Conservation (phyloP, 2,329 filamentous ascomycete genomes). For the Botryotinia convoluta region DNA sequence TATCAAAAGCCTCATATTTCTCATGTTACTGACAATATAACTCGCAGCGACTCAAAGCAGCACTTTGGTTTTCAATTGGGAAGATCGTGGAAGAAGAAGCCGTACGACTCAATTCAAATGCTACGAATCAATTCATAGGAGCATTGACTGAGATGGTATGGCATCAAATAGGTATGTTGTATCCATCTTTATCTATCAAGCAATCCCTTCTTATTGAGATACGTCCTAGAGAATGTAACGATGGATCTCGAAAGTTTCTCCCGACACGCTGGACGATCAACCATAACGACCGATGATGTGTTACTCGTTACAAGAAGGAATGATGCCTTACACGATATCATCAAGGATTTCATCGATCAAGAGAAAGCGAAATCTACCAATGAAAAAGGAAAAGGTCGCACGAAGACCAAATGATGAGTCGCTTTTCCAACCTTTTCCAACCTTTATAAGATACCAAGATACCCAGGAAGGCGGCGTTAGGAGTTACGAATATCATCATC, state of each 20-base stretch:
- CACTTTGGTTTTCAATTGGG: constrained; percentile 79
- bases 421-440: neutral
- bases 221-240: constrained; percentile 48
- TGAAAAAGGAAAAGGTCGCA: constrained; percentile 18
- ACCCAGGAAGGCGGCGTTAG: constrained; percentile 3
- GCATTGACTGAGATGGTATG: constrained; percentile 83
- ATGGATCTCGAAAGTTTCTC: constrained; percentile 64
- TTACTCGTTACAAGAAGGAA: constrained; percentile 84
- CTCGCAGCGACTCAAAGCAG: constrained; percentile 72
- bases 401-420: constrained; percentile 17
- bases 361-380: constrained; percentile 45
- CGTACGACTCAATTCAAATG: constrained; percentile 70
- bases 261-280: constrained; percentile 76
- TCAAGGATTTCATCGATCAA: constrained; percentile 66
- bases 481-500: neutral
- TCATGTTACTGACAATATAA: neutral
- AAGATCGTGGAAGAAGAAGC: constrained; percentile 87
- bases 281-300: constrained; percentile 82
- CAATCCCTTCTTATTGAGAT: neutral
- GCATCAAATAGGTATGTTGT: constrained; percentile 70
- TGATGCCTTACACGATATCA: constrained; percentile 73
- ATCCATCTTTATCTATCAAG: neutral
- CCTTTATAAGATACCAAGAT: neutral
- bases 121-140: constrained; percentile 88
- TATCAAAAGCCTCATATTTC: neutral